Evolutionary conservation across 2,329 filamentous ascomycete species (phyloP).

Genomic region (Xylariaceae sp.): DNA sequence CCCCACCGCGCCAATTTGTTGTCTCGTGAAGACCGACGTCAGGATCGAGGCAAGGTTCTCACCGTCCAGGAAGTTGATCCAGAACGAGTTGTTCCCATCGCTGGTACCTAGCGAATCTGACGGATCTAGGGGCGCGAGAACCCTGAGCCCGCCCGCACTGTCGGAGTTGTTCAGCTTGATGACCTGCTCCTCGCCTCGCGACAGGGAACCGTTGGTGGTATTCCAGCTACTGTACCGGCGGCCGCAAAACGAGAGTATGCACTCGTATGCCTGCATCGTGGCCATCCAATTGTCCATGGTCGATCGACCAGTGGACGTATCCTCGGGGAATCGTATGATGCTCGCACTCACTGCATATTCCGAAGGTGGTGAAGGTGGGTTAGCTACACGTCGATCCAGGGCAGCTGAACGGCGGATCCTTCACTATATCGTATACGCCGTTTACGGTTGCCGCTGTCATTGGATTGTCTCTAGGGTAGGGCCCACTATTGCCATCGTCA

Average conservation of each 20-base stretch:
- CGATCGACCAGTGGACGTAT: neutral
- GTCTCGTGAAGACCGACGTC: constrained; percentile 1
- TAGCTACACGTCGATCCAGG: constrained; percentile 18
- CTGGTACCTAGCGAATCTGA: constrained; percentile 4
- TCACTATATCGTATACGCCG: constrained; percentile 20
- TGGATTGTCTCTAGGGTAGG: constrained; percentile 19
- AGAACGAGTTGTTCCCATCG: constrained; percentile 15
- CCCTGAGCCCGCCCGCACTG: neutral
- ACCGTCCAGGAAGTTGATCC: constrained; percentile 18
- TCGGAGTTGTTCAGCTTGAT: constrained; percentile 24
- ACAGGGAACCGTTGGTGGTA: constrained; percentile 6
- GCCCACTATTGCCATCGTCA: constrained; percentile 9
- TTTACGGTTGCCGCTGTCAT: constrained; percentile 24
- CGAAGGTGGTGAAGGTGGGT: constrained; percentile 15
- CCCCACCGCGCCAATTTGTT: constrained; percentile 10
- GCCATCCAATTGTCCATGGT: constrained; percentile 4
- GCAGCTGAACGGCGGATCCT: constrained; percentile 22
- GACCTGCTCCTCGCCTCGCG: constrained; percentile 6
- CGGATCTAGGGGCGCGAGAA: constrained; percentile 4
- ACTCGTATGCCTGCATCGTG: constrained; percentile 18
- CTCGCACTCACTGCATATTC: constrained; percentile 20
- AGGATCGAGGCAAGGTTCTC: constrained; percentile 16
- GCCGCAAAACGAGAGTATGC: constrained; percentile 15
- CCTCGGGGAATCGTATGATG: constrained; percentile 15
- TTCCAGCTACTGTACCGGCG: constrained; percentile 8